Evolutionary conservation across 2,329 filamentous ascomycete genomes (phyloP).

Genomic region (Tolypocladium ophioglossoides): DNA sequence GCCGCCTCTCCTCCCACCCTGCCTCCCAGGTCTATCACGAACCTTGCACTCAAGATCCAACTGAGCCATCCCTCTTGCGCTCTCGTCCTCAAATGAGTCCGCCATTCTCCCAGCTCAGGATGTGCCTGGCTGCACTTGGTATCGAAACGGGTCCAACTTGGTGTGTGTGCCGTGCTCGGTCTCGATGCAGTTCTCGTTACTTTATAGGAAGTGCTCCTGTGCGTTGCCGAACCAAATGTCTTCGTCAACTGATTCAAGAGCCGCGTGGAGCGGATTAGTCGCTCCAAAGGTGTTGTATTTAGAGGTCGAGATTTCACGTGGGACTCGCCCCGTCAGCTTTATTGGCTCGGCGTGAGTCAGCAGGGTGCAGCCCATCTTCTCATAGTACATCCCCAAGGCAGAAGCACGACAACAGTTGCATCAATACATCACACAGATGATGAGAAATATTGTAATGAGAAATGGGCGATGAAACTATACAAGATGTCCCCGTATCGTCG

Average conservation of each 20-base stretch:
- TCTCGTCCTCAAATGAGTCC: neutral
- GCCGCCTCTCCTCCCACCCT: conserved; percentile 16
- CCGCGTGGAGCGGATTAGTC: neutral
- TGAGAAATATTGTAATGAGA: neutral
- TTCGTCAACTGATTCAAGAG: neutral
- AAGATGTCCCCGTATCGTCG: neutral
- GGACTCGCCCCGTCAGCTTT: neutral
- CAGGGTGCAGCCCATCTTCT: neutral
- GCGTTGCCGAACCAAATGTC: neutral
- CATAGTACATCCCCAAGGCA: neutral
- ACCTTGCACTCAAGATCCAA: conserved; percentile 13
- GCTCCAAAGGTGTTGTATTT: neutral
- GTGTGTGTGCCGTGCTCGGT: neutral
- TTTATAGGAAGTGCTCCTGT: neutral
- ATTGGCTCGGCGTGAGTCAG: neutral
- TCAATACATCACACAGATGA: neutral
- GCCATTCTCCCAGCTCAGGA: neutral
- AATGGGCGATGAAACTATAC: neutral
- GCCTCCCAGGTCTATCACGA: neutral
- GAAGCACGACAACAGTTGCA: neutral
- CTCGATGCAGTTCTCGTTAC: no score
- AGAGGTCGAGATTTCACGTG: neutral
- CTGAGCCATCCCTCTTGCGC: conserved; percentile 1
- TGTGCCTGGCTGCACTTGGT: neutral
- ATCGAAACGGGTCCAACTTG: neutral